Evolutionary conservation across 2,329 filamentous ascomycete species (phyloP).

Genomic region (Cytospora piceae): DNA sequence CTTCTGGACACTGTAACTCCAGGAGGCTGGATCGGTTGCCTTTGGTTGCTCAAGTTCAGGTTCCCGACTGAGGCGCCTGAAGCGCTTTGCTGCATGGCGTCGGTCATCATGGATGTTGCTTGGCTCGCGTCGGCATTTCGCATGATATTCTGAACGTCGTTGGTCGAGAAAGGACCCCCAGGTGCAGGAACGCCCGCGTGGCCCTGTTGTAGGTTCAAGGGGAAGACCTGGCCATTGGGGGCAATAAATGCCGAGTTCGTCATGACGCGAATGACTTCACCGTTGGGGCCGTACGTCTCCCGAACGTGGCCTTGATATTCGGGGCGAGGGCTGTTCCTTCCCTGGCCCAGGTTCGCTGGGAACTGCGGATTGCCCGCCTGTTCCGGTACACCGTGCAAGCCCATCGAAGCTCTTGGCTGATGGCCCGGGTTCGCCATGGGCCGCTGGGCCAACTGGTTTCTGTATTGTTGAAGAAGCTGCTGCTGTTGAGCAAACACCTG

Average conservation of each 20-base stretch:
- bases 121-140: constrained; percentile 51
- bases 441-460: constrained; percentile 49
- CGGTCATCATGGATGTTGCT: constrained; percentile 47
- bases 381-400: constrained; percentile 41
- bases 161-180: constrained; percentile 43
- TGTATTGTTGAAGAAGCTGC: constrained; percentile 49
- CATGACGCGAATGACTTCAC: constrained; percentile 56
- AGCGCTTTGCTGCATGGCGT: constrained; percentile 56
- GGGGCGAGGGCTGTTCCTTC: constrained; percentile 39
- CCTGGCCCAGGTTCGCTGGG: constrained; percentile 34
- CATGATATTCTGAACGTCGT: constrained; percentile 52
- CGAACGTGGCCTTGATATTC: constrained; percentile 49
- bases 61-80: constrained; percentile 50
- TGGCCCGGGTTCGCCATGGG: constrained; percentile 50
- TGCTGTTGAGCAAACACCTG: constrained; percentile 41
- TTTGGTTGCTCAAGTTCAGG: constrained; percentile 41
- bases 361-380: constrained; percentile 28
- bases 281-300: constrained; percentile 54
- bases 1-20: constrained; percentile 49
- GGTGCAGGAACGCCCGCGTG: constrained; percentile 32
- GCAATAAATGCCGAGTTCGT: constrained; percentile 48
- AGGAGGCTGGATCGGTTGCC: constrained; percentile 40
- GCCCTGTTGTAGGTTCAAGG: constrained; percentile 34
- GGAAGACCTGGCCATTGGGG: constrained; percentile 24
- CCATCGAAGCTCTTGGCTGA: constrained; percentile 45